Base-by-base conservation (phyloP, 2,329 filamentous ascomycete species). In the Penicillium griseofulvum region DNA sequence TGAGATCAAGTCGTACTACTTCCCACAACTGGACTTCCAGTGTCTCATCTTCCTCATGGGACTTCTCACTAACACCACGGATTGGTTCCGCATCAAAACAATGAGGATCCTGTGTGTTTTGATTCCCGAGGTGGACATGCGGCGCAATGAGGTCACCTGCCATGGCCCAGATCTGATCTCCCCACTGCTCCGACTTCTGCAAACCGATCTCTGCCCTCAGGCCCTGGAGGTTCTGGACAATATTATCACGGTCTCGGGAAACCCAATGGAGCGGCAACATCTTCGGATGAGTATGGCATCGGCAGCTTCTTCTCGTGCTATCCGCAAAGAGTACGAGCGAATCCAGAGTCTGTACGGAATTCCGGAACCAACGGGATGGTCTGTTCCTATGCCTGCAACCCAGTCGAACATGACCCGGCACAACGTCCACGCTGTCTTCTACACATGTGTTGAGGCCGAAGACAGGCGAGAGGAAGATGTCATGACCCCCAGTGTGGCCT, bases 261-360 rank as follows among this genome's bases (percentile, higher is more conserved):
- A 89, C 31, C 89, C 93, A 1, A 91, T 96, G 82, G 94, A 97
- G 72, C 91, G 90, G 65, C 91, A 97, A 65, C 91, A 97, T 68
- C 78, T 99, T 55, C 86, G 94, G 37, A 99, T 99, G 95, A 97
- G 93, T 73, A 97, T 99, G 91, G 92, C 91, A 5, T 88, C 90
- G 12, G 69, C 74, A 10, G 87, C 89, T 1, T 91, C 91, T 2
- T 94, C 91, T 0, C 88, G 89, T 64, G 86, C 88, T 0, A 88
- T 94, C 47, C 87, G 90, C 46, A 97, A 97, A 70, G 92, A 97
- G 74, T 97, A 96, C 65, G 93, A 96, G 69, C 87, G 90, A 22
- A 96, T 91, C 0, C 89, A 96, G 71, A 97, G 91, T 67, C 77
- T 99, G 33, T 99, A 97, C 71, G 95, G 95, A 28, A 97, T 99